Evolutionary conservation across 2,329 filamentous ascomycete species (phyloP), one percentile per base, ranked within the genome.

Genomic region (Kalmusia sp.): DNA sequence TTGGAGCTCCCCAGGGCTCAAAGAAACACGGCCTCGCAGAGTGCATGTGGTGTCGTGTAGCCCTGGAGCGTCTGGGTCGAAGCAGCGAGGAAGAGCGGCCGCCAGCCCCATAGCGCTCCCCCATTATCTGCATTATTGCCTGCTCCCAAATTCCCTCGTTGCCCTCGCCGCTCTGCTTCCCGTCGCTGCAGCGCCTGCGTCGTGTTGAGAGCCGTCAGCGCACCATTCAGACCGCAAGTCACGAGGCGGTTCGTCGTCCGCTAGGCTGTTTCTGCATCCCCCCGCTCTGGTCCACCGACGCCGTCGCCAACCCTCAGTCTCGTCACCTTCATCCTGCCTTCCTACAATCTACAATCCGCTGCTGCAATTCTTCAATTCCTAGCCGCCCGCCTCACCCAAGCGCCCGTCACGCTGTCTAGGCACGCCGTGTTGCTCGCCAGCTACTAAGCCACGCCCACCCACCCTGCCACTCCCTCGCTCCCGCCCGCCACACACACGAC

Each of bases 401-500:
- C 49, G 39, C 40, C 53, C 40, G 46, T 28, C 46, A 33, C 50
- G 35, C 38, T 22, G 12, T 22, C 31, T 19, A 19, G 25, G 27
- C 43, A 39, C 43, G 48, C 34, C 38, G 11, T 39, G 44, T 22
- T 51, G 45, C 55, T 54, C 30, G 55, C 52, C 55, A 54, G 31
- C 35, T 31, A 30, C 38, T 14, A 44, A 58, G 53, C 56, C 60
- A 61, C 52, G 52, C 45, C 31, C 17, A 17, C 12, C 15, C 24
- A 12, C 22, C 44, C 44, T n/a, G 6, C 33, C 50, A 60, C 54
- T 59, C 62, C 59, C 61, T 52, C 57, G 38, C 49, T 48, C 33
- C 41, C 61, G 51, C 52, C 54, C 58, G 54, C 64, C 58, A 58
- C 54, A 55, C 52, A 59, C 49, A 34, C 37, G 34, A 48, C 52